Evolutionary conservation across 768 basidiomycete genomes (phyloP).

Genomic region (Mrakia hoshinonis): DNA sequence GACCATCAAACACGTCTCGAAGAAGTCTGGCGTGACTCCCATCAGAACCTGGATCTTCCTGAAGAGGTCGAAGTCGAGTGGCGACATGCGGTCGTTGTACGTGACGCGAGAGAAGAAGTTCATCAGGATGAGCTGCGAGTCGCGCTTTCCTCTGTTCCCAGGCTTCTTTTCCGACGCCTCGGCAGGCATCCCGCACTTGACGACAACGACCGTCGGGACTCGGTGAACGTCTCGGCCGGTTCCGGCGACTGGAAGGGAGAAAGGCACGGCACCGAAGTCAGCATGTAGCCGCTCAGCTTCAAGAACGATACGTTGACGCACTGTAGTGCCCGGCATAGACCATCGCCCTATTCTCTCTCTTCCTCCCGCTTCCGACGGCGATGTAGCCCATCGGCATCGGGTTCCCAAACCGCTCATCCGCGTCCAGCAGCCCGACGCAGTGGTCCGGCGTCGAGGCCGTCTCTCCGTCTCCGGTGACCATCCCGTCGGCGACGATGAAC

Average conservation of each 20-base stretch:
- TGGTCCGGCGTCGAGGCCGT: conserved; percentile 93
- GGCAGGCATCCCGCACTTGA: conserved; percentile 87
- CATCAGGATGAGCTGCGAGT: conserved; percentile 98
- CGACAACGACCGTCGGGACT: conserved; percentile 85
- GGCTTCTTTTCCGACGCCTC: conserved; percentile 89
- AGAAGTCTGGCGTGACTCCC: conserved; percentile 99
- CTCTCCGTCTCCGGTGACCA: conserved; percentile 97
- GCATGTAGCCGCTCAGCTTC: background rate
- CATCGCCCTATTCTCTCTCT: conserved; percentile 89
- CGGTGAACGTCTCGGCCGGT: conserved; percentile 53
- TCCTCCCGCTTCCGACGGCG: conserved; percentile 81
- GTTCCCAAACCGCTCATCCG: conserved; percentile 90
- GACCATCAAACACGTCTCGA: conserved; percentile 96
- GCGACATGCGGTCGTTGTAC: conserved; percentile 97
- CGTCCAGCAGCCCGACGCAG: conserved; percentile 81
- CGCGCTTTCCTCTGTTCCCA: conserved; percentile 95
- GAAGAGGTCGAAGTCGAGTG: conserved; percentile 95
- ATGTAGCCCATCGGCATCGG: conserved; percentile 88
- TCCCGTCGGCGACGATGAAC: conserved; percentile 92
- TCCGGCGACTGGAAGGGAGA: conserved; percentile 14
- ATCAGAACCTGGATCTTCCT: conserved; percentile 90
- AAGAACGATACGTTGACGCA: conserved; percentile 45
- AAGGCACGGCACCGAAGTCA: background rate
- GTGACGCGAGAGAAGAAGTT: conserved; percentile 99
- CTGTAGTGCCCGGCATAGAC: conserved; percentile 99